Conservation (phyloP, 2,329 filamentous ascomycete species). For the Penicillium oxalicum region DNA sequence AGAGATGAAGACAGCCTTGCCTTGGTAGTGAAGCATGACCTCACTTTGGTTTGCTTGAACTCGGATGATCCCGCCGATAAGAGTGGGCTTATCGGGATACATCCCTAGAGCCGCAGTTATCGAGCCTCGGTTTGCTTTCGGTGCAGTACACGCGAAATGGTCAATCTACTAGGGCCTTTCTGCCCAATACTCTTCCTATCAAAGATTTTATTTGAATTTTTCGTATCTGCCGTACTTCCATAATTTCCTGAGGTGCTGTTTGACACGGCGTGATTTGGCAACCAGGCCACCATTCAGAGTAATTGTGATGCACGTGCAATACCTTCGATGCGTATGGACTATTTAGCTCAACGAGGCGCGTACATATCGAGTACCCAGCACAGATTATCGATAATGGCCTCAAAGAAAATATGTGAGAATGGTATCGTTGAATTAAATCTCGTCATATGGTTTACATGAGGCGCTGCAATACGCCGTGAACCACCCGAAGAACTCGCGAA, state of each 20-base stretch:
- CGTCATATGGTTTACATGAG: conserved; percentile 27
- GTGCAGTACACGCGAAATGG: too few relatives aligned
- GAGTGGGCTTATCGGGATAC: conserved; percentile 14
- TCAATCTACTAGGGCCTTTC: too few relatives aligned
- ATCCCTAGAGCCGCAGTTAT: conserved; percentile 1
- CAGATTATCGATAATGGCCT: background rate
- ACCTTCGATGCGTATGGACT: too few relatives aligned
- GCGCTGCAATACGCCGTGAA: conserved; percentile 22
- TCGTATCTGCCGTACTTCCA: too few relatives aligned
- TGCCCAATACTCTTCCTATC: too few relatives aligned
- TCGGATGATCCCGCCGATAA: conserved; percentile 25
- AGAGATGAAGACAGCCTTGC: background rate
- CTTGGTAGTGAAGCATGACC: conserved; percentile 15
- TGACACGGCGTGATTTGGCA: too few relatives aligned
- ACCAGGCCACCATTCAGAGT: too few relatives aligned
- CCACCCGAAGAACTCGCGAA: conserved; percentile 20
- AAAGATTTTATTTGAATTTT: too few relatives aligned
- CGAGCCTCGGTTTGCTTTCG: background rate
- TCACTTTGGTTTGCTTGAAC: conserved; percentile 8
- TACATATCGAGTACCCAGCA: too few relatives aligned
- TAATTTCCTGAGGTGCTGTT: too few relatives aligned
- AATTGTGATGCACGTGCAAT: too few relatives aligned
- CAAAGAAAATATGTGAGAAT: conserved; percentile 6
- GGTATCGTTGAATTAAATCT: conserved; percentile 27
- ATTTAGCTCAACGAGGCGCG: too few relatives aligned